These are phyloP conservation scores for Diaporthe australafricana DNA, from an alignment of 2,329 filamentous ascomycete species.

Conservation along the genomic window DNA sequence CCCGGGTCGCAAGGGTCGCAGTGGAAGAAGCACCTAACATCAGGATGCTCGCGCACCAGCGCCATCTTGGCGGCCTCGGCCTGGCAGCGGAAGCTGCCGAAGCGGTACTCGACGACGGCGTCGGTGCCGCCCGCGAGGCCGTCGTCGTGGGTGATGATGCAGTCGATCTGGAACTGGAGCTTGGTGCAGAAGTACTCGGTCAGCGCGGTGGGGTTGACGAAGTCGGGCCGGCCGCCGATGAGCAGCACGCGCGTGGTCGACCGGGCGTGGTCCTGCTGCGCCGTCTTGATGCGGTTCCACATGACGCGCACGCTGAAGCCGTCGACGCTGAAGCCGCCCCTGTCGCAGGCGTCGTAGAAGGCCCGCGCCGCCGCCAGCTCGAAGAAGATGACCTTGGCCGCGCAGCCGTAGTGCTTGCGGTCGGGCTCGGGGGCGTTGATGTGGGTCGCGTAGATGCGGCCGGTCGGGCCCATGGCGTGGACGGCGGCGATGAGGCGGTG, in stretches of 20 bases:
- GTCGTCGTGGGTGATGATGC: constrained; percentile 46
- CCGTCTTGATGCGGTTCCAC: constrained; percentile 62
- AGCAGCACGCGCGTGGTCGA: constrained; percentile 59
- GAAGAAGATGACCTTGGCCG: constrained; percentile 64
- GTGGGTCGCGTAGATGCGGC: constrained; percentile 63
- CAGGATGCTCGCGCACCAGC: constrained; percentile 41
- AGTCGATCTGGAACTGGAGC: constrained; percentile 62
- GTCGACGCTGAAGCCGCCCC: constrained; percentile 51
- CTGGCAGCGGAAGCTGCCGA: constrained; percentile 67
- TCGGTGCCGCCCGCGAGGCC: constrained; percentile 38
- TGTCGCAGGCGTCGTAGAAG: constrained; percentile 43
- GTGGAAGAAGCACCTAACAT: constrained; percentile 40
- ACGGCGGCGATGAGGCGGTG: constrained; percentile 58
- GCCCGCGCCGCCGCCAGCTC: constrained; percentile 51
- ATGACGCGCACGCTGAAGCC: constrained; percentile 52
- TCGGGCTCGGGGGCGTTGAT: constrained; percentile 60
- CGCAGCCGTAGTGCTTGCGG: constrained; percentile 50
- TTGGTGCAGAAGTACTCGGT: constrained; percentile 53
- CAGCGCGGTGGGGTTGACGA: constrained; percentile 58
- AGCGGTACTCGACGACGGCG: constrained; percentile 60
- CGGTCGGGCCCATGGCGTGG: constrained; percentile 57
- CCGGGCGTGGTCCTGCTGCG: constrained; percentile 45
- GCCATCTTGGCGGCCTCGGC: constrained; percentile 58
- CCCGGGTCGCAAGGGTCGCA: constrained; percentile 38
- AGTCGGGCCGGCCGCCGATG: constrained; percentile 55